Base-by-base conservation (phyloP, 2,329 filamentous ascomycete species). In the Colletotrichum gigasporum region DNA sequence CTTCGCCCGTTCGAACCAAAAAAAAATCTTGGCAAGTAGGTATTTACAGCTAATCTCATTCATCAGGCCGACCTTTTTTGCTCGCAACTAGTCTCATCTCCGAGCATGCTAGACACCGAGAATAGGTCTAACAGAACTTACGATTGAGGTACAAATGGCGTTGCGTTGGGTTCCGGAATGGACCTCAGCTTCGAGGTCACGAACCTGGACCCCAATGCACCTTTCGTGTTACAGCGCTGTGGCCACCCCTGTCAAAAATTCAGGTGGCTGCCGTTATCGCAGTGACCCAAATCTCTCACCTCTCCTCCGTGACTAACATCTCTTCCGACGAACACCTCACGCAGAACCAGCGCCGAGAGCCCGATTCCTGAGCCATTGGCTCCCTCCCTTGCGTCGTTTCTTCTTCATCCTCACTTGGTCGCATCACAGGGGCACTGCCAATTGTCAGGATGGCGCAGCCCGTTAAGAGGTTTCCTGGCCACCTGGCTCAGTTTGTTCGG, bases 401-500 rank as follows among this genome's bases (percentile, higher is more conserved):
- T 39, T 30, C 30, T 63, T 53, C 28, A n/a, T 20, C 18, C 22
- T 4, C 30, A 22, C 16, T 45, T 24, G 11, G 12, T 37, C 10
- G 10, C 18, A 53, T 6, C 55, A 35, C 14, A 30, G 28, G 34
- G 34, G n/a, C 18, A 10, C 37, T 16, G 39, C 47, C 56, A 54
- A 39, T 61, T 54, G 41, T 39, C 35, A 56, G 26, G 32, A 68
- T 68, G 66, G 45, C 64, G 44, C 59, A 63, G 34, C 65, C 66
- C 11, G 54, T 67, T 47, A 67, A 55, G 54, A 65, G 44, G 39
- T 35, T 67, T 42, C 67, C 67, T 16, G 44, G 58, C 41, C 65
- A 66, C 22, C 37, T 67, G 62, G 56, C 67, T 35, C 61, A 57
- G 53, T 63, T 67, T 35, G 69, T 77, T 26, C 83, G 86, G 63